These are phyloP conservation scores for Borealophlyctis nickersoniae DNA, from an alignment of 192 early-diverging fungal species.

Conservation along the genomic window DNA sequence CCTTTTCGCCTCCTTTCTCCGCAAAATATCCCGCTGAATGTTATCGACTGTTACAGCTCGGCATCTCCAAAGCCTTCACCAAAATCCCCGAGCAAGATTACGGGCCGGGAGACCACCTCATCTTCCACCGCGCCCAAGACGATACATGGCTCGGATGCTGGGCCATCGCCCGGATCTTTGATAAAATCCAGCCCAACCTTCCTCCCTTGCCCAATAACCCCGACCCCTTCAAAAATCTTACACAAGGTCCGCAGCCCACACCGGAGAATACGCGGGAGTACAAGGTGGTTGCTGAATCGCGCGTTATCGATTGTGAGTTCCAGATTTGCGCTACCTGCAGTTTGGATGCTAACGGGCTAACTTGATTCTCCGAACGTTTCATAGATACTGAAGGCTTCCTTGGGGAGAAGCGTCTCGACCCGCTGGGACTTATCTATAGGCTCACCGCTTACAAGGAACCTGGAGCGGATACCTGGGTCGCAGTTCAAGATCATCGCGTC, in stretches of 20 bases:
- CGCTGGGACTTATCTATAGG: conserved; percentile 7
- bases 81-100: conserved; percentile 10
- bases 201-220: conserved; percentile 3
- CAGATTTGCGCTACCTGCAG: too few species aligned
- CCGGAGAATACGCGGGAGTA: conserved; percentile 2
- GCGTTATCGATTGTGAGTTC: conserved; percentile 8
- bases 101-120: conserved; percentile 7
- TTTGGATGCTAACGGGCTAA: too few species aligned
- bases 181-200: not conserved
- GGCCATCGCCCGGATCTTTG: conserved; percentile 3
- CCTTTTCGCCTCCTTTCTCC: not conserved
- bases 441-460: conserved; percentile 11
- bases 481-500: not conserved
- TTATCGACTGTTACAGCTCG: conserved; percentile 1
- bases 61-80: conserved; percentile 17
- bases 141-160: conserved; percentile 15
- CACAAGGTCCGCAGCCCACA: not conserved
- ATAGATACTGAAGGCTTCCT: conserved; percentile 13
- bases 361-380: too few species aligned
- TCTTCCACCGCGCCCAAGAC: conserved; percentile 6
- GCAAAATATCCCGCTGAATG: not conserved
- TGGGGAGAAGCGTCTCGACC: not conserved
- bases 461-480: conserved; percentile 2
- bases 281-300: conserved; percentile 1
- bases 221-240: conserved; percentile 4